phyloP scores from a whole-genome alignment of 805 yeast species.

The Torulaspora microellipsoides region DNA sequence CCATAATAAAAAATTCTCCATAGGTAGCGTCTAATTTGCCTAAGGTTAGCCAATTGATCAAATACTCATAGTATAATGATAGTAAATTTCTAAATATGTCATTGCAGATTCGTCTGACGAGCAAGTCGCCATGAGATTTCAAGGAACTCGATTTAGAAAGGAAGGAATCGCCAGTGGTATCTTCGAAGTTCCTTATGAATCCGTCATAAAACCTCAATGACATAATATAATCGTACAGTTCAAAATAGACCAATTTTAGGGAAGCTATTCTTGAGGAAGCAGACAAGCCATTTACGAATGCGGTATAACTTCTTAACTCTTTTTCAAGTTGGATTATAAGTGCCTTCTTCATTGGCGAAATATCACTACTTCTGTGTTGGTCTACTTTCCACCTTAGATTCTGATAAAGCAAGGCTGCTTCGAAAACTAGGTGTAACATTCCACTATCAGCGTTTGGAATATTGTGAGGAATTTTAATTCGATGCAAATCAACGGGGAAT shows the following conservation, averaged over 20 bases:
- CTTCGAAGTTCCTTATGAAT: constrained; percentile 36
- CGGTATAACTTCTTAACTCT: constrained; percentile 41
- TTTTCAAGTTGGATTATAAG: constrained; percentile 45
- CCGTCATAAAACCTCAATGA: constrained; percentile 54
- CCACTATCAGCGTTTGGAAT: constrained; percentile 55
- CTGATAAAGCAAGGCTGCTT: constrained; percentile 66
- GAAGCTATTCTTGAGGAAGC: constrained; percentile 35
- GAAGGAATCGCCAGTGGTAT: constrained; percentile 45
- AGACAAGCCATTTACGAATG: constrained; percentile 42
- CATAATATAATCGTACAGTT: constrained; percentile 48
- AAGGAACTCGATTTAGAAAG: constrained; percentile 48
- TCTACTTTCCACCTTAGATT: constrained; percentile 37
- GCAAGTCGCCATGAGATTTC: constrained; percentile 59
- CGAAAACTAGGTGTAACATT: constrained; percentile 52
- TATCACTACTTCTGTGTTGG: constrained; percentile 21
- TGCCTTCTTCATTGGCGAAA: constrained; percentile 60
- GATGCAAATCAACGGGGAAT: constrained; percentile 41
- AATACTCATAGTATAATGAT: constrained; percentile 55
- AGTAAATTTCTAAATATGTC: constrained; percentile 44
- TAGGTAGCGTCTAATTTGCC: constrained; percentile 57
- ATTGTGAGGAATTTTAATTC: constrained; percentile 44
- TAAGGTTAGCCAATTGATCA: constrained; percentile 61
- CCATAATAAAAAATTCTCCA: constrained; percentile 58
- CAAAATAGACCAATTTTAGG: constrained; percentile 29
- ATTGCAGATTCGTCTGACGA: constrained; percentile 42